Conservation (phyloP, 352 stramenopile genomes). For the Phytopythium montanum region DNA sequence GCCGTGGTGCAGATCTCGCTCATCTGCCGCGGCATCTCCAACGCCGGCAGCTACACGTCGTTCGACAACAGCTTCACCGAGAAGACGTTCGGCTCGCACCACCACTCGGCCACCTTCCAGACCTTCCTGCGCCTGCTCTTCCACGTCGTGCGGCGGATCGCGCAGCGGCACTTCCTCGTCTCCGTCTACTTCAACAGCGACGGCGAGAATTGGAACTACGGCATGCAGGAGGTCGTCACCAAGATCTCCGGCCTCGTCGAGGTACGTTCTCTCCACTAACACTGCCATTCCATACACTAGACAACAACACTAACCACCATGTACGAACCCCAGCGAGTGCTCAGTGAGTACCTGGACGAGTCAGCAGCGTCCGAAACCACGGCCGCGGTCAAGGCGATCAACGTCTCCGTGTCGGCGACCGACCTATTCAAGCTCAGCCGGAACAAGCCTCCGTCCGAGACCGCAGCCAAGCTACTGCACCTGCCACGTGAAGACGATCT, state of each 20-base stretch:
- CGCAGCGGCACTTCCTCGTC: constrained; percentile 66
- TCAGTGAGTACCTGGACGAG: constrained; percentile 71
- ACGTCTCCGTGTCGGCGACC: constrained; percentile 6
- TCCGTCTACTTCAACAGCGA: constrained; percentile 59
- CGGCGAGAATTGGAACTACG: constrained; percentile 61
- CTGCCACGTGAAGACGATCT: constrained; percentile 22
- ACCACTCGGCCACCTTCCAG: constrained; percentile 62
- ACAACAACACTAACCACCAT: background rate
- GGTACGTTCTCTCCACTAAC: constrained; percentile 19
- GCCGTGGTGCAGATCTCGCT: constrained; percentile 60
- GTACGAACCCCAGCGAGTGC: constrained; percentile 27
- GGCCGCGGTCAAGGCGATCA: constrained; percentile 16
- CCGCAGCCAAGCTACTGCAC: constrained; percentile 13
- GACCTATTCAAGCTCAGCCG: constrained; percentile 64
- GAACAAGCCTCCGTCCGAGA: constrained; percentile 42
- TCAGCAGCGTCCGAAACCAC: constrained; percentile 15
- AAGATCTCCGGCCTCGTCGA: constrained; percentile 63
- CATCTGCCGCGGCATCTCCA: constrained; percentile 72
- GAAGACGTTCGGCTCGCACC: constrained; percentile 62
- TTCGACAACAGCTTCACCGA: constrained; percentile 75
- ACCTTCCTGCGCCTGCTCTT: constrained; percentile 67
- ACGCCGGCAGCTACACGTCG: constrained; percentile 68
- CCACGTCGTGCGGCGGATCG: constrained; percentile 58
- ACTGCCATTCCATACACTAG: background rate
- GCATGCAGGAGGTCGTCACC: constrained; percentile 59